Base-by-base conservation (phyloP, 371 early-diverging fungal species). In the Mucor plumbeus region DNA sequence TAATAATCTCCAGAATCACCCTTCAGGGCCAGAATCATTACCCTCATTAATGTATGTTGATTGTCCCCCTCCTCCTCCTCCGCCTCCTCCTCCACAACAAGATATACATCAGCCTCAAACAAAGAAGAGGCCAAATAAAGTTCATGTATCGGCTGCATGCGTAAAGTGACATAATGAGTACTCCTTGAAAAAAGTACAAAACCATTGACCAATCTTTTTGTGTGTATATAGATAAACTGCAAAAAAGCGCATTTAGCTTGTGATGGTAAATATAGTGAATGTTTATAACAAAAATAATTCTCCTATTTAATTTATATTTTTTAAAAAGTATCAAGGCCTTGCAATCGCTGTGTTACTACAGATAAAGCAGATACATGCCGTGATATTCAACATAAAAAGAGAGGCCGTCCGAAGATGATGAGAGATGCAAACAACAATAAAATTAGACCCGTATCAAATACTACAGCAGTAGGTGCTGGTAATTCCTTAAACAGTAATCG, bases 241-340 rank as follows among this genome's bases (percentile, higher is more conserved):
- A 68, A 72, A 63, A 72, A 69, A 39, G 73, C 73, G 19, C 73
- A 72, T 53, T 65, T 72, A 19, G 73, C 73, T 31, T 72, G 73
- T 48, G 73, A 72, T 59, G 65, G 73, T 72, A 72, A 53, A 17
- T 15, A n/a, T 6, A 14, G 13, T 33, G 0, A 0, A 31, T 21
- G n/a, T 21, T 3, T 2, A 19, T 21, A 13, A 11, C 26, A 26
- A 26, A 26, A 26, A 26, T 1, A 26, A 26, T 3, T 26, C 13
- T 53, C 36, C 21, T 59, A 36, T 61, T 35, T 47, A 4, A 34
- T 19, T n/a, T 43, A 9, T 10, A 17, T n/a, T 1, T 10, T 7
- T 40, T 19, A 21, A 17, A 40, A 59, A 72, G 72, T 68, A 44
- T 61, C 72, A 3, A 68, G 73, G 59, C 73, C 73, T 50, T 72